Evolutionary conservation across 1,284 basidiomycete species (phyloP), one percentile per base, ranked within the genome.

Genomic region (Cryptococcus sp.): DNA sequence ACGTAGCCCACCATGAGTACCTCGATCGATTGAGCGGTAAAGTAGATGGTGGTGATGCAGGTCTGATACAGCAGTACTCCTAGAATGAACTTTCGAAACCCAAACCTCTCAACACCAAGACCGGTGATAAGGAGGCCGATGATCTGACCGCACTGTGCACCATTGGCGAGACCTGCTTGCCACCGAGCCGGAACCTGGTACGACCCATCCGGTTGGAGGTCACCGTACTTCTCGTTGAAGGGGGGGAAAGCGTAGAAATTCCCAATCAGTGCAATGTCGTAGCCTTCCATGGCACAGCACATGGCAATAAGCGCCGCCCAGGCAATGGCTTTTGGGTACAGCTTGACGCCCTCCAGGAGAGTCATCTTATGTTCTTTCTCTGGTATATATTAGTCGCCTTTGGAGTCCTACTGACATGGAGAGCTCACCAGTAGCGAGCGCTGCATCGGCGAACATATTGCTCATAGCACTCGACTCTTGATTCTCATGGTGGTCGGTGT

Each of bases 111-210:
- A 13, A 57, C 57, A 52, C 41, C 28, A 5, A 28, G 28, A 4
- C 28, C 28, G 5, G 28, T 28, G 28, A 60, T 56, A 51, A 74
- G 62, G 14, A 78, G 67, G 48, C 77, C 78, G 32, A 78, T 66
- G 56, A 79, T 76, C 53, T 73, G 62, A 25, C 75, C 75, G 46
- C 61, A 61, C 36, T 70, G 66, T 7, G 67, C 69, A 45, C 70
- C 74, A 56, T 76, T 76, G 14, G 63, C 66, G 21, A 78, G 64
- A 40, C 77, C 78, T 9, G 76, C 65, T 54, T 79, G 77, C 78
- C 78, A 80, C 21, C 68, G 56, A 0, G 79, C 76, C 0, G 77
- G 63, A 16, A 80, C 65, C 48, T 75, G 66, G 54, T 75, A 79
- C 13, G 64, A 62, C 31, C 71, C 71, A 36, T 69, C 56, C 2